Percentiles rank a stretch among this genome's conserved stretches.
Conservation (phyloP, 1,284 basidiomycete genomes). For the Apiotrichum siamense region DNA sequence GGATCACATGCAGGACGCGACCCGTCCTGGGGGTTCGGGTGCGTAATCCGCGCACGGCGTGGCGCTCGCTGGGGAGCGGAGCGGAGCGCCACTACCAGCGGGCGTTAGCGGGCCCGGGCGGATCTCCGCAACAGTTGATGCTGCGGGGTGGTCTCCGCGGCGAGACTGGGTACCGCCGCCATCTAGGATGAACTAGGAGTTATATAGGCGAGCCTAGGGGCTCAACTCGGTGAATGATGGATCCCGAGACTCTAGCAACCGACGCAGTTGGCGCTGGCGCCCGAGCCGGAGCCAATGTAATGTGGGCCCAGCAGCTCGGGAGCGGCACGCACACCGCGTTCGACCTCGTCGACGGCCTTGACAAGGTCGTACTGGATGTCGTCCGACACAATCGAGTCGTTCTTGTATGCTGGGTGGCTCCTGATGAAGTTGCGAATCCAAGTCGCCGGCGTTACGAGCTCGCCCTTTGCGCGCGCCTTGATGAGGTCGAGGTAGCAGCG, state of each 20-base stretch:
- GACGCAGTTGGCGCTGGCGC: constrained; percentile 5
- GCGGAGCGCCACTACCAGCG: no score
- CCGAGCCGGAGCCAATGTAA: constrained; percentile 33
- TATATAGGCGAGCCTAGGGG: no score
- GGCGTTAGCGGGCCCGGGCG: no score
- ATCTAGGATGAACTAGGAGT: no score
- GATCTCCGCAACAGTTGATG: no score
- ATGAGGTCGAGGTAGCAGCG: constrained; percentile 74
- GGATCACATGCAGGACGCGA: no score
- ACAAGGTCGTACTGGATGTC: constrained; percentile 94
- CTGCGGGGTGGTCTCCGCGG: no score
- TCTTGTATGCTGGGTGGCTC: constrained; percentile 80
- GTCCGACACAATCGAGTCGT: constrained; percentile 81
- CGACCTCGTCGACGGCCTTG: constrained; percentile 82
- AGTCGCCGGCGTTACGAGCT: constrained; percentile 78
- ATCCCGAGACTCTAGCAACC: constrained; percentile 1
- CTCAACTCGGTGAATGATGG: no score
- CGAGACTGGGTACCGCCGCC: no score
- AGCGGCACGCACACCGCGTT: constrained; percentile 61
- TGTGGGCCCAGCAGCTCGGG: constrained; percentile 55
- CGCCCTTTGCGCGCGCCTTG: constrained; percentile 70
- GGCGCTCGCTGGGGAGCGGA: no score
- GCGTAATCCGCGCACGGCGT: no score
- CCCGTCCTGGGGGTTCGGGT: no score
- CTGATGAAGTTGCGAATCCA: constrained; percentile 92